Evolutionary conservation across 352 stramenopile species (phyloP).

Genomic region (Thalassiosira mediterranea): DNA sequence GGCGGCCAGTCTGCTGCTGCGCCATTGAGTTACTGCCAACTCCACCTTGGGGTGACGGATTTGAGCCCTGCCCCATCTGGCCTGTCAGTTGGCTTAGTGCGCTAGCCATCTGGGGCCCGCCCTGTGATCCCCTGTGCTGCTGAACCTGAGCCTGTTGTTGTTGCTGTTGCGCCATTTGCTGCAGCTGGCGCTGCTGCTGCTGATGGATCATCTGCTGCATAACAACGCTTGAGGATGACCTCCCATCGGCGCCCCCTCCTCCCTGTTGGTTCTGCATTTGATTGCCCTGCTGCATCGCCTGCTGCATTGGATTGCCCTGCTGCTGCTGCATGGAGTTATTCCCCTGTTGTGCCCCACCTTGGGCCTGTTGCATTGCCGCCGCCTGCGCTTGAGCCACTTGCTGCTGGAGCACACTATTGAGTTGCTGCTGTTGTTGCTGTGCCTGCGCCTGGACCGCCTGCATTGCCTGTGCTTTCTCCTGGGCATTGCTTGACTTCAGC

Average conservation of each 20-base stretch:
- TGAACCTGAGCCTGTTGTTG: constrained; percentile 1
- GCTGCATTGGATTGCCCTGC: no score
- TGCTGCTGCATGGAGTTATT: constrained; percentile 2
- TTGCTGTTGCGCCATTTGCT: no score
- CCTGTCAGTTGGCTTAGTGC: neutral
- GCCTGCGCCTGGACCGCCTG: constrained; percentile 7
- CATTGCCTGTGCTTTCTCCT: neutral
- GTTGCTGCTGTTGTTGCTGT: constrained; percentile 12
- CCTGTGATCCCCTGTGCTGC: no score
- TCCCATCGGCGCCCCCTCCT: neutral
- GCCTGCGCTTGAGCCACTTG: no score
- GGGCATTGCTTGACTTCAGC: constrained; percentile 7
- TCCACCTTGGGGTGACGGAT: no score
- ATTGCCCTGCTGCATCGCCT: no score
- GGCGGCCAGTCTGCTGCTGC: no score
- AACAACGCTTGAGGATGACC: constrained; percentile 13
- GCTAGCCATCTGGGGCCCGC: no score
- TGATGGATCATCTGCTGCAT: constrained; percentile 30
- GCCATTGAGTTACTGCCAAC: no score
- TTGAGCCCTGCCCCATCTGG: neutral
- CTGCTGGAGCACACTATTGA: no score
- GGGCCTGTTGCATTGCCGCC: no score
- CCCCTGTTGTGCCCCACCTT: neutral
- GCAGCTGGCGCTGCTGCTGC: constrained; percentile 6
- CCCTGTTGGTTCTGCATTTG: constrained; percentile 12